Evolutionary conservation across 306 rosid species (phyloP), one percentile per base, ranked within the genome.

Genomic region (Abrus pulchellus): DNA sequence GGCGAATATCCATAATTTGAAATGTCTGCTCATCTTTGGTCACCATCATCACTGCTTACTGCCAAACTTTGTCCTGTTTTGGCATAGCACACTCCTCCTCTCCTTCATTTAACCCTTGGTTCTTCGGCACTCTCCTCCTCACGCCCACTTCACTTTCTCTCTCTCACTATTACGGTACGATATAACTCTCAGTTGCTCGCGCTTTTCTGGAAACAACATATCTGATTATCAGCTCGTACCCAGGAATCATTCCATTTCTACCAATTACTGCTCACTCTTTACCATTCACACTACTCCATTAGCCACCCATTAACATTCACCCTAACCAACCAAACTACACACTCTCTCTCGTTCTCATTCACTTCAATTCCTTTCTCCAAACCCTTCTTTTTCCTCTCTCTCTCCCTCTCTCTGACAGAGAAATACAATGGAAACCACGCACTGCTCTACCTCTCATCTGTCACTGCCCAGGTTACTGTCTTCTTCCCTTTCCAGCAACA

Each of bases 21-120:
- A 44, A 61, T 79, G 80, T 79, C 85, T 79, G 83, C 52, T 76
- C 68, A 82, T 82, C 90, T 83, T 80, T 88, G 92, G 96, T 91
- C 97, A 86, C 90, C 86, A 88, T 92, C 97, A 86, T 81, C 72
- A 80, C 90, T 87, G 91, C 67, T 82, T 79, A 29, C 93, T 92
- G 97, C 93, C 90, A 83, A 87, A 87, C 87, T 92, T 81, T 92
- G 97, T 92, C 94, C 90, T 86, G 77, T 84, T 88, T 82, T 78
- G 83, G 85, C 83, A 84, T 82, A 83, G 74, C 86, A 82, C 89
- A 50, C 59, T 66, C 68, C 43, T 72, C 66, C 56, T 28, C 14
- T 52, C 66, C 27, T 41, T 32, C 66, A 80, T 63, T 83, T 85
- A 79, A 77, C 88, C 85, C 82, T 60, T 12, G 85, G 85, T 81